Conservation (phyloP, 768 basidiomycete species). For the Suillus spraguei region DNA sequence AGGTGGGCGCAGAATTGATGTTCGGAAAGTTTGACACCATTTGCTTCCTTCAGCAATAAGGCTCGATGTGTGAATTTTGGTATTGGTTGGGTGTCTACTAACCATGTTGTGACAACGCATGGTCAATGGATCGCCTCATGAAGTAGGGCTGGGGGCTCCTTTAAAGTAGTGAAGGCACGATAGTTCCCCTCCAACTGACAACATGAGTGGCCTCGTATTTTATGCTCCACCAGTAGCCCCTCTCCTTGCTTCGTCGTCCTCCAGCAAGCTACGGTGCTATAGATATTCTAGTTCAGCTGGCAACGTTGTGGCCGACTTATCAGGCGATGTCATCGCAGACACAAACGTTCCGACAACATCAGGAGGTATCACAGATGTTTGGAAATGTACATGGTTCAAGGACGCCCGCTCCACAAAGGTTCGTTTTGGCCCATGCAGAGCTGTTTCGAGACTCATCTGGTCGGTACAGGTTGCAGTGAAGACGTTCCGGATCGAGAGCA, state of each 20-base stretch:
- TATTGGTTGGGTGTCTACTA: not conserved
- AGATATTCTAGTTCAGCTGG: not conserved
- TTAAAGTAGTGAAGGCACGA: not conserved
- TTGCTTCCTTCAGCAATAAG: not conserved
- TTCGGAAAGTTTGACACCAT: not conserved
- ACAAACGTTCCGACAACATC: not conserved
- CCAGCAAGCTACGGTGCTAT: not conserved
- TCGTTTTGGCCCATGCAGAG: not conserved
- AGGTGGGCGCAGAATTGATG: not conserved
- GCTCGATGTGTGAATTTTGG: slow-evolving; percentile 1
- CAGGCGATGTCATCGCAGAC: not conserved
- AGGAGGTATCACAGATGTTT: slow-evolving; percentile 14
- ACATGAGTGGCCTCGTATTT: slow-evolving; percentile 5
- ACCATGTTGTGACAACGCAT: not conserved
- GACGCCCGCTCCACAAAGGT: slow-evolving; percentile 3
- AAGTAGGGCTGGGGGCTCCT: not conserved
- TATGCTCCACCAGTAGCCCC: slow-evolving; percentile 8
- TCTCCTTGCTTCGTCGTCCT: not conserved
- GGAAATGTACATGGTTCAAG: slow-evolving; percentile 11
- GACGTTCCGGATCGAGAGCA: slow-evolving; percentile 8
- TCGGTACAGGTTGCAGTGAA: slow-evolving; percentile 11
- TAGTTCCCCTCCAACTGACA: not conserved
- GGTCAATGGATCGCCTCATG: not conserved
- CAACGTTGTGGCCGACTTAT: not conserved
- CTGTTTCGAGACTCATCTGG: not conserved